Percentiles rank a stretch among this genome's conserved stretches.
These are phyloP conservation scores for Murraya paniculata DNA, from an alignment of 345 rosid genomes.

Conservation along the genomic window DNA sequence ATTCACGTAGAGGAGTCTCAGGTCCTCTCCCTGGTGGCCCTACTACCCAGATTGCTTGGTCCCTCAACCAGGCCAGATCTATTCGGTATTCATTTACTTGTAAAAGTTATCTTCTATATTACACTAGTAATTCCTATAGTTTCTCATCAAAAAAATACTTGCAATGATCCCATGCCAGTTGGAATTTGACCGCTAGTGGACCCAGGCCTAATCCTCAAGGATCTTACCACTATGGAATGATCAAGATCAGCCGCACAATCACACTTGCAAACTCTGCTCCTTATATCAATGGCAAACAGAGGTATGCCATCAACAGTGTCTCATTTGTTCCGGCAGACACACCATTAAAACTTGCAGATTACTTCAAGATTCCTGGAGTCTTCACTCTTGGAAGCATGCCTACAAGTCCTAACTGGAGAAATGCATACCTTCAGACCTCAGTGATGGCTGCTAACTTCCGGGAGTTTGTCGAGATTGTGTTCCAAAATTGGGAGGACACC, in stretches of 20 bases:
- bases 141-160: not conserved
- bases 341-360: conserved; percentile 86
- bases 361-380: conserved; percentile 83
- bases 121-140: not conserved
- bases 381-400: conserved; percentile 76
- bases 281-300: conserved; percentile 76
- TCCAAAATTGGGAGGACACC: conserved; percentile 75
- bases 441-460: conserved; percentile 73
- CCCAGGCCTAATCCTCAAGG: conserved; percentile 99
- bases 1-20: conserved; percentile 60
- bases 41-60: conserved; percentile 55
- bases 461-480: conserved; percentile 76
- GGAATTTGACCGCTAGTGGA: conserved; percentile 93
- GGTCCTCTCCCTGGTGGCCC: conserved; percentile 86
- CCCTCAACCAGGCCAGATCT: conserved; percentile 83
- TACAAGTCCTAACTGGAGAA: conserved; percentile 54
- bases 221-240: conserved; percentile 90
- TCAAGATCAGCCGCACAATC: conserved; percentile 71
- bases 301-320: conserved; percentile 74
- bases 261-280: conserved; percentile 72
- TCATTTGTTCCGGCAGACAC: conserved; percentile 74
- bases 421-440: conserved; percentile 64
- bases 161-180: conserved; percentile 30
- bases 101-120: not conserved
- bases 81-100: conserved; percentile 41